Base-by-base conservation (phyloP, 2,329 filamentous ascomycete genomes). In the Tolypocladium ovalisporum region DNA sequence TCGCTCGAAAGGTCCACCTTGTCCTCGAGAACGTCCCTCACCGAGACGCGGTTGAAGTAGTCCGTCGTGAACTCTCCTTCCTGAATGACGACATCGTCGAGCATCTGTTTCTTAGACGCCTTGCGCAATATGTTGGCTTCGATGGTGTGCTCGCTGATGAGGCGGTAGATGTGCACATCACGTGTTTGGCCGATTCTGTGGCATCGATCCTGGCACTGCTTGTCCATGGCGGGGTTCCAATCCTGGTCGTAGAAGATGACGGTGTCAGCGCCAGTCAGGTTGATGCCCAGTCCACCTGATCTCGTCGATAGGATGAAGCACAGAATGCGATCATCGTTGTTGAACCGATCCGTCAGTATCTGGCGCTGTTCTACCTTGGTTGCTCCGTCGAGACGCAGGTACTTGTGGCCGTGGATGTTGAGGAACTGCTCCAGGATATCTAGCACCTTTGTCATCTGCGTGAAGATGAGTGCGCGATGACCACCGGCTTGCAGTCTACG, bases 151-250 rank as follows among this genome's bases (percentile, higher is more conserved):
- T 97, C 87, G 13, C 90, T 94, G 10, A 96, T 86, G 24, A 97
- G 85, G 2, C 93, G 90, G 75, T 97, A 99, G 59, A 99, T 97
- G 71, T 97, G 93, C 36, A 99, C 94, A 69, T 99, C 94, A 35
- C 94, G 87, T 0, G 94, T 97, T 72, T 99, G 94, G 1, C 94
- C 94, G 63, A 99, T 99, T 63, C 94, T 90, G 74, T 99, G 94
- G 66, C 90, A 95, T 66, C 94, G 85, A 70, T 99, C 95, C 74
- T 99, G 95, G 67, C 94, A 99, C 72, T 99, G 94, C 72, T 96
- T 96, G 76, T 99, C 94, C 94, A 99, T 99, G 55, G 95, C 94
- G 0, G 94, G 94, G 66, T 99, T 99, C 95, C 95, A 99, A 70
- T 99, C 94, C 59, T 97, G 86, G 67, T 99, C 94, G 73, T 97